A percentile compares a stretch with the other conserved stretches of the same genome.
phyloP scores from a whole-genome alignment of 306 rosid species.

The Prunus mume region DNA sequence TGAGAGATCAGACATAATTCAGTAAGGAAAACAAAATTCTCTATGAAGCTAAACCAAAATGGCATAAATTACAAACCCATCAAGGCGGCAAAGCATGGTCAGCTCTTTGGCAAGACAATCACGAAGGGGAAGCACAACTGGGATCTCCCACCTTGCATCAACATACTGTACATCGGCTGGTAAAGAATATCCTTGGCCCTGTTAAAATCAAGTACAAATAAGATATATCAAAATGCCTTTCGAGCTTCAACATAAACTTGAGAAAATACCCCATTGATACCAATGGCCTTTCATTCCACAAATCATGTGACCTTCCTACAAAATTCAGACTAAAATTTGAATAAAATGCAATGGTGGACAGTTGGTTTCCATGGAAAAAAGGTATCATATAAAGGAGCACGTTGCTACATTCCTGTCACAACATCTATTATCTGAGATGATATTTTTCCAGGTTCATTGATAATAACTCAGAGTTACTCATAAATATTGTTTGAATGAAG shows the following conservation, averaged over 20 bases:
- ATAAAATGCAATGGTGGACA: background rate
- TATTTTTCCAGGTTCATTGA: background rate
- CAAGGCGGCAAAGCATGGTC: slow-evolving; percentile 71
- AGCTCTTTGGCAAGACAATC: slow-evolving; percentile 85
- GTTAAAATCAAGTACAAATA: slow-evolving; percentile 23
- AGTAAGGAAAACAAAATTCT: slow-evolving; percentile 8
- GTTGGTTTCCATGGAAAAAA: background rate
- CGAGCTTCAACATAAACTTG: background rate
- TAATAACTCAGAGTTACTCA: background rate
- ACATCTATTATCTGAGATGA: background rate
- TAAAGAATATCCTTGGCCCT: slow-evolving; percentile 93
- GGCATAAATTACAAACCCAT: slow-evolving; percentile 63
- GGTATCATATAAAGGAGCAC: background rate
- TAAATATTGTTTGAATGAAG: background rate
- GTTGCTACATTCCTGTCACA: background rate
- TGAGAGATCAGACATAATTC: slow-evolving; percentile 34
- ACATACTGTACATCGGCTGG: slow-evolving; percentile 94
- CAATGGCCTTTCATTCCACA: background rate
- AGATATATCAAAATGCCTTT: background rate
- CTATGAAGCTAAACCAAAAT: background rate
- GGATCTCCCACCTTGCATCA: slow-evolving; percentile 82
- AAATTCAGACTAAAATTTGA: background rate
- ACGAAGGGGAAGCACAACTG: slow-evolving; percentile 84
- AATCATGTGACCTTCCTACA: background rate
- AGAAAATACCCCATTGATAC: background rate